Evolutionary conservation across 805 yeast species (phyloP), one percentile per base, ranked within the genome.

Genomic region (Komagataella kurtzmanii): DNA sequence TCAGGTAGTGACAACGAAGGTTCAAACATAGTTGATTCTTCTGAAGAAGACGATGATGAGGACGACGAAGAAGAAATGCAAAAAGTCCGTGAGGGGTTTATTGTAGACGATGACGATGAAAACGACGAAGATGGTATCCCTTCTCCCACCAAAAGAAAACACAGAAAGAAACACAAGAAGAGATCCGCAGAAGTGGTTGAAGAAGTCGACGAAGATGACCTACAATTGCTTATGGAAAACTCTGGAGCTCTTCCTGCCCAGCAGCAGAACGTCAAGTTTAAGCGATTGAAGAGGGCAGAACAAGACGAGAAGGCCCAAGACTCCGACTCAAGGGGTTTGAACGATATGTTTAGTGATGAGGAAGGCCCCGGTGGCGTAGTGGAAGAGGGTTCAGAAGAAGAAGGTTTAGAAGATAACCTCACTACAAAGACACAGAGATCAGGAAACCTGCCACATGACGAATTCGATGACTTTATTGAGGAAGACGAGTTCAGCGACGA

Each of bases 401-500:
- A 59, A 12, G 66, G 63, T 24, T 70, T 56, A 18, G 69, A 61
- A 18, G 74, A 65, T 36, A 70, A 55, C 43, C 68, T 56, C 14
- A 63, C 62, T 54, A 52, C 61, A 56, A 49, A 44, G 17, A 19
- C 53, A 45, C 48, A 23, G 18, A 21, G 53, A 17, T 53, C 55
- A 8, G 54, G 65, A 55, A 55, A 63, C 52, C 66, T 67, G 61
- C 70, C 65, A 46, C 66, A 80, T 57, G 96, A 89, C 62, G 98
- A 93, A 66, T 81, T 91, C 59, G 99, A 89, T 64, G 99, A 90
- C 63, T 93, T 93, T 69, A 93, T 93, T 58, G 99, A 91, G 67
- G 97, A 91, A 55, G 99, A 93, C 66, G 97, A 90, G 65, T 85
- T 85, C 61, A 87, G 95, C 7, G 97, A 88, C 61, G 96, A 89